Base-by-base conservation (phyloP, 108 stramenopile species). In the Cyclotella sp. region DNA sequence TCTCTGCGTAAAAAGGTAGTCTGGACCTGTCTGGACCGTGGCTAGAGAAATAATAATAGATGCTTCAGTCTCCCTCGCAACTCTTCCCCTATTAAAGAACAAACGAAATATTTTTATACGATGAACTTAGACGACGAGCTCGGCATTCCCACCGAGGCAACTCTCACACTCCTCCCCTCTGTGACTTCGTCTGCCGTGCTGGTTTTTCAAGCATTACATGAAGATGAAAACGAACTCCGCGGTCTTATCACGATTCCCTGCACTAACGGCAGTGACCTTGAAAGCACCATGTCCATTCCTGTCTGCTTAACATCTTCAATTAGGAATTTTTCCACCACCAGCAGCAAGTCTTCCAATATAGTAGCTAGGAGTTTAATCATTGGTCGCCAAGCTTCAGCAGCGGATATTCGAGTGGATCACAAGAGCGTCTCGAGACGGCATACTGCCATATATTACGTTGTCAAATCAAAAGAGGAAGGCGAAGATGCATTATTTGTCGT, bases 361-460 rank as follows among this genome's bases (percentile, higher is more conserved):
- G 8, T 65, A 28, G 46, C 83, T 12, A 58, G 72, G 72, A 73
- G 79, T 64, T 54, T 89, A 30, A 49, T 90, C 9, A 73, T 90
- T 2, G 89, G 89, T 39, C 79, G 89, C 29, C 89, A 90, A 65
- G 86, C 89, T 22, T 77, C 83, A 26, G 61, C 87, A 13, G 73
- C 80, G 30, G 90, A 91, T 72, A 75, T 91, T 53, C 85, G 88
- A 42, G 77, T 91, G 39, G 78, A 87, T 68, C 90, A 91, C 66
- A 78, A 78, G 54, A 87, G 82, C 60, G 87, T 91, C 39, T 89
- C 88, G 44, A 85, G 90, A 18, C 78, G 85, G 14, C 90, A 91
- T 45, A 88, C 90, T 24, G 83, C 76, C 7, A 34, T 91, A 21
- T 91, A 82, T 39, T 89, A 84, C 47, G n/a, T 16, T 53, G 27